Evolutionary conservation across 176 grass and related monocot species (phyloP), one percentile per base, ranked within the genome.

Genomic region (Microstegium vimineum): DNA sequence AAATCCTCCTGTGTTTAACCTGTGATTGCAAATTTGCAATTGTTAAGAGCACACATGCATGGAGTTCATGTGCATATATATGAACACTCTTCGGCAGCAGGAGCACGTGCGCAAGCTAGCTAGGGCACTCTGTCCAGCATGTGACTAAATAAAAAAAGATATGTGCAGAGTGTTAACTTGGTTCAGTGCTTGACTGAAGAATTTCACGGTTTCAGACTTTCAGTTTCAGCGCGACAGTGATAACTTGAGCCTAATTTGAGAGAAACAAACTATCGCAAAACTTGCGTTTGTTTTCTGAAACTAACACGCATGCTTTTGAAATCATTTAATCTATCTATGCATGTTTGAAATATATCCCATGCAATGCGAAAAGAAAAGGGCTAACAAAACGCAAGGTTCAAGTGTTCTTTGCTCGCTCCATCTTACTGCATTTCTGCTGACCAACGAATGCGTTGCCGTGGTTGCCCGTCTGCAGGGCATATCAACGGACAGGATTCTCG

Each of bases 401-500:
- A 25, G 37, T n/a, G 26, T 9, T 62, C 2, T 62, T 17, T 73
- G 10, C 31, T 49, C 2, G 0, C 2, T 14, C 34, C 20, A 64
- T 36, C 62, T 2, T 36, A 14, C 13, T 14, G 30, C 23, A 26
- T 4, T 41, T 15, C 27, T 22, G 35, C 18, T 67, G 2, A 80
- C 52, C 3, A 47, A 64, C 11, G 9, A 6, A 38, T 45, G 2
- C 28, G 11, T 4, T 49, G 62, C 5, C 20, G 20, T 20, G 72
- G 17, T 20, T 56, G 56, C 12, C 11, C 5, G 64, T 33, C 11
- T 17, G 4, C 63, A 98, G 95, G 95, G 95, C 13, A 93, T 98
- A 85, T 98, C 95, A 23, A 98, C 95, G 38, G 95, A 98, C 49
- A 86, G 79, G 75, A 95, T 95, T 16, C 78, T 98, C 10, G 95